These are phyloP conservation scores for Fusarium albidum DNA, from an alignment of 2,329 filamentous ascomycete species.

Conservation along the genomic window DNA sequence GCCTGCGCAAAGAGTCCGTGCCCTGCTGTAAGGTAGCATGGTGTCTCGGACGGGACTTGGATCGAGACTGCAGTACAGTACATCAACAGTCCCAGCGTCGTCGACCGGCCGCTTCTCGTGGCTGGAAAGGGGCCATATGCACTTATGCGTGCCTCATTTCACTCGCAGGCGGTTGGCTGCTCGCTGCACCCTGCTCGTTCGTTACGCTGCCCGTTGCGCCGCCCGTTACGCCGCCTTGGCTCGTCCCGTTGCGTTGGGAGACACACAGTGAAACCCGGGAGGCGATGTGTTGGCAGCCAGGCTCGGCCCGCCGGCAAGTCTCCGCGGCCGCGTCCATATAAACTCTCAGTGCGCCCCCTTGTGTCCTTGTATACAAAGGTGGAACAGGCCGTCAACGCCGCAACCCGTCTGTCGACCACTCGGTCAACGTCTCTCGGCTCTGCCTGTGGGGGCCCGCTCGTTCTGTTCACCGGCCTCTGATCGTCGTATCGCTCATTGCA, in stretches of 20 bases:
- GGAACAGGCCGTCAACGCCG: conserved; percentile 25
- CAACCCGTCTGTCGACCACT: conserved; percentile 23
- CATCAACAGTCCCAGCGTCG: too few relatives aligned
- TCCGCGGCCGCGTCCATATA: conserved; percentile 25
- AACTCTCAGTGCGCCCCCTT: conserved; percentile 25
- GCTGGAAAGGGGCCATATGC: conserved; percentile 8
- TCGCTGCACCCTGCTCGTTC: too few relatives aligned
- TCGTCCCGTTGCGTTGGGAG: conserved; percentile 4
- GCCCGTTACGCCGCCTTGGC: background rate
- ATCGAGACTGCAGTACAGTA: too few relatives aligned
- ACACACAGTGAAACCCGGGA: background rate
- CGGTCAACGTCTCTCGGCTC: conserved; percentile 31
- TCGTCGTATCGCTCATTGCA: conserved; percentile 3
- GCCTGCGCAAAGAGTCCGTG: background rate
- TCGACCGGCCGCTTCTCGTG: background rate
- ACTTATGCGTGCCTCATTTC: conserved; percentile 15
- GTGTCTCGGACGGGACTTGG: conserved; percentile 4
- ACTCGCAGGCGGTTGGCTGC: background rate
- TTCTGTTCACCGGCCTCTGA: background rate
- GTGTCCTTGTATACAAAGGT: conserved; percentile 18
- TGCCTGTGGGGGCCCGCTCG: conserved; percentile 27
- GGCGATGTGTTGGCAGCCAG: conserved; percentile 20
- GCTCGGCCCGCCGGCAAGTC: conserved; percentile 29
- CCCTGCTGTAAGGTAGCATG: background rate
- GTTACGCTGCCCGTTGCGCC: too few relatives aligned